Conservation (phyloP, 371 early-diverging fungal genomes). For the Rhizopus sp. region DNA sequence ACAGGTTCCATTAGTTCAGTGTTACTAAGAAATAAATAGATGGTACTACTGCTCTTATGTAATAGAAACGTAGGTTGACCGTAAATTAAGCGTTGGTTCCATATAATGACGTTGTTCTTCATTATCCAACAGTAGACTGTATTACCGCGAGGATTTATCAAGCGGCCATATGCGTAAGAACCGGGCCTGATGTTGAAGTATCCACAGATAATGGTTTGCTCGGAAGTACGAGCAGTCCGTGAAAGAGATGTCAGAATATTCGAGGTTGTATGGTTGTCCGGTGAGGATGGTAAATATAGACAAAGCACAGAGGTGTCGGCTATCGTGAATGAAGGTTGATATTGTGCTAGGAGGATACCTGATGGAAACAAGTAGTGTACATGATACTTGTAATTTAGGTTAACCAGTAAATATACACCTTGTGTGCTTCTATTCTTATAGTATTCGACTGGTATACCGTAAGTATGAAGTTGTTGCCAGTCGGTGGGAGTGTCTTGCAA, state of each 20-base stretch:
- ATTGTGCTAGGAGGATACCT: neutral
- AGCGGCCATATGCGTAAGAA: conserved; percentile 2
- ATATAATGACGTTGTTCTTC: neutral
- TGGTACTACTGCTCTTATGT: neutral
- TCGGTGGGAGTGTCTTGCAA: conserved; percentile 6
- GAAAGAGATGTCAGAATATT: conserved; percentile 1
- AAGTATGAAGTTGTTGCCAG: conserved; percentile 23
- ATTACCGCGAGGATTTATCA: conserved; percentile 1
- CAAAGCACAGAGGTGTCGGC: conserved; percentile 5
- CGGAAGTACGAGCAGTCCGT: neutral
- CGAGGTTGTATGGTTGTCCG: neutral
- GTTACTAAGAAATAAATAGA: neutral
- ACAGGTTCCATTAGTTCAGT: neutral
- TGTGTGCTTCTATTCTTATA: conserved; percentile 1
- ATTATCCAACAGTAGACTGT: neutral
- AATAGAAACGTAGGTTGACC: conserved; percentile 2
- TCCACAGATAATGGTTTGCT: conserved; percentile 16
- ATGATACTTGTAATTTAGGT: neutral
- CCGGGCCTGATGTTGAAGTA: conserved; percentile 15
- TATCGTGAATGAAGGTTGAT: neutral
- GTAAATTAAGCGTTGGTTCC: conserved; percentile 7
- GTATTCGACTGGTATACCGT: conserved; percentile 5
- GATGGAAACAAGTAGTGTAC: conserved; percentile 3
- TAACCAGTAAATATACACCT: conserved; percentile 10
- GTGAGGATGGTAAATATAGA: conserved; percentile 18